A percentile compares a stretch with the other conserved stretches of the same genome.
Evolutionary conservation across 768 basidiomycete species (phyloP).

Genomic region (Leccinum subgranulosum): DNA sequence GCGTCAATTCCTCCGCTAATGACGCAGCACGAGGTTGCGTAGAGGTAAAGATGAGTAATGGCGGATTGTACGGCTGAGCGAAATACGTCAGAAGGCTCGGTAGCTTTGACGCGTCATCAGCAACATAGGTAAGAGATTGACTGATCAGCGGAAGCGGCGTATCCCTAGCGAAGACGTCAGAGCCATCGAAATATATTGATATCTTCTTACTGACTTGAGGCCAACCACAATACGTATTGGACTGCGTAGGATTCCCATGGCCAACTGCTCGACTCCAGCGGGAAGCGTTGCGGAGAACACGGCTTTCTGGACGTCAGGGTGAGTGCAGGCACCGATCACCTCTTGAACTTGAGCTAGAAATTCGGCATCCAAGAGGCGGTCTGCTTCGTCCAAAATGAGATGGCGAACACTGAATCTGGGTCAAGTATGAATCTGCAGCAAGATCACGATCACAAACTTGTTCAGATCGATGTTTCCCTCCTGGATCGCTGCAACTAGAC

Average conservation of each 20-base stretch:
- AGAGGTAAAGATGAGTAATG: conserved; percentile 87
- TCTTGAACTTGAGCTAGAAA: conserved; percentile 89
- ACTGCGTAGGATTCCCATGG: conserved; percentile 79
- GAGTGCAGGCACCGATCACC: conserved; percentile 73
- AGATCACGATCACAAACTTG: conserved; percentile 53
- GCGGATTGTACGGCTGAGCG: conserved; percentile 81
- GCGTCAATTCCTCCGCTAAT: conserved; percentile 73
- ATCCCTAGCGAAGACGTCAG: conserved; percentile 54
- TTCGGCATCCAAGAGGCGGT: conserved; percentile 85
- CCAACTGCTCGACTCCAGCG: conserved; percentile 80
- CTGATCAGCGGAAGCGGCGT: conserved; percentile 89
- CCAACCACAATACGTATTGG: conserved; percentile 96
- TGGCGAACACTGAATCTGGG: conserved; percentile 64
- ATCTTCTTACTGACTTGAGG: conserved; percentile 64
- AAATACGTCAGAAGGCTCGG: conserved; percentile 83
- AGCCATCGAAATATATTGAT: not conserved
- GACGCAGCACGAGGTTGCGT: conserved; percentile 83
- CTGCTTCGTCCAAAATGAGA: conserved; percentile 87
- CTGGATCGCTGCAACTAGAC: conserved; percentile 79
- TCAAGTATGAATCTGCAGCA: conserved; percentile 6
- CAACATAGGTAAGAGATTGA: conserved; percentile 88
- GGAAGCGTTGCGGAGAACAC: conserved; percentile 96
- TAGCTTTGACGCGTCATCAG: conserved; percentile 92
- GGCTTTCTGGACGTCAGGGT: conserved; percentile 71
- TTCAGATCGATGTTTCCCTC: conserved; percentile 60